phyloP scores from a whole-genome alignment of 129 eudicot genomes.

The carrot (Daucus carota) region DNA sequence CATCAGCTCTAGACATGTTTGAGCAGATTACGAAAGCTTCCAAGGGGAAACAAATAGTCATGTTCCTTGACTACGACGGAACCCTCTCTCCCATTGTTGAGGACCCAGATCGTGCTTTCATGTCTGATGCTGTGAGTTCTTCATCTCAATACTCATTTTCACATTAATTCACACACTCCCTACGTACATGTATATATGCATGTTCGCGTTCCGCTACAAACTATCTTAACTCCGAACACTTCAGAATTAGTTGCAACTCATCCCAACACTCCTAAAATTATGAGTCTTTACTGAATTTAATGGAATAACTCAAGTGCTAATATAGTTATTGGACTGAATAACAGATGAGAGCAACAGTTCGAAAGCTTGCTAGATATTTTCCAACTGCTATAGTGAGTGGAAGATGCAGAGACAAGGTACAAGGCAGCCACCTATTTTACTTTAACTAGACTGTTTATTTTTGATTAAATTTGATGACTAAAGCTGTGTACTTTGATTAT shows the following conservation, averaged over 20 bases:
- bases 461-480: neutral
- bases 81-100: slow-evolving; percentile 23
- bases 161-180: neutral
- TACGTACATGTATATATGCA: neutral
- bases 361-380: slow-evolving; percentile 13
- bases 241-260: neutral
- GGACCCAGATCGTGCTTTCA: slow-evolving; percentile 20
- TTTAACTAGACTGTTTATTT: neutral
- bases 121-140: slow-evolving; percentile 41
- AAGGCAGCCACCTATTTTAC: neutral
- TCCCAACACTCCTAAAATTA: neutral
- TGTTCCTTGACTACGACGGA: slow-evolving; percentile 18
- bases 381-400: slow-evolving; percentile 18
- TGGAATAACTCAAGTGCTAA: neutral
- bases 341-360: slow-evolving; percentile 13
- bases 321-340: neutral
- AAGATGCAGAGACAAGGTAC: slow-evolving; percentile 19
- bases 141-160: neutral
- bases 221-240: neutral
- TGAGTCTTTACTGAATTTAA: no score
- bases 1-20: slow-evolving; percentile 85
- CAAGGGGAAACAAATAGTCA: slow-evolving; percentile 66
- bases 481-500: slow-evolving; percentile 6
- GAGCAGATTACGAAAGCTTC: slow-evolving; percentile 79
- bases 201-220: neutral